A percentile compares a stretch with the other conserved stretches of the same genome.
Evolutionary conservation across 164 flowering plant genomes (phyloP).

Genomic region (Sextonia rubra): DNA sequence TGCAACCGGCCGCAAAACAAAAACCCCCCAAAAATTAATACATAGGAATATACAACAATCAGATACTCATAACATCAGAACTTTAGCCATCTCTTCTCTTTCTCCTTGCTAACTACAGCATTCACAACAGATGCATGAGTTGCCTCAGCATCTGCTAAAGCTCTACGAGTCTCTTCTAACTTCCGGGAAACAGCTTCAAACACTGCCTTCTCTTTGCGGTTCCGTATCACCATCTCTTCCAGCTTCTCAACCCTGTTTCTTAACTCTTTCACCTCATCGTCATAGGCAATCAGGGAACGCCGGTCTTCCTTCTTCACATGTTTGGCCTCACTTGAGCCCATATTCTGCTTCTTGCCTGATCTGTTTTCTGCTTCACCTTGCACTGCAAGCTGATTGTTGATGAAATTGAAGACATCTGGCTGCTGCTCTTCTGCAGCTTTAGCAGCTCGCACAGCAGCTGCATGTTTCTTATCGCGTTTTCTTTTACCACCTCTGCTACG

Average conservation of each 20-base stretch:
- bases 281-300: slow-evolving; percentile 58
- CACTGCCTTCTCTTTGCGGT: slow-evolving; percentile 72
- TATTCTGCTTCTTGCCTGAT: slow-evolving; percentile 28
- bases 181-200: slow-evolving; percentile 81
- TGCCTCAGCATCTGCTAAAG: slow-evolving; percentile 70
- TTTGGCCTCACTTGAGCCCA: slow-evolving; percentile 25
- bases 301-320: slow-evolving; percentile 58
- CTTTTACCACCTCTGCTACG: slow-evolving; percentile 87
- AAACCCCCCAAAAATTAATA: no score
- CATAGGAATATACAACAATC: neutral
- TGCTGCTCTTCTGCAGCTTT: slow-evolving; percentile 39
- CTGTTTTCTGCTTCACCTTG: slow-evolving; percentile 38
- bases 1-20: no score
- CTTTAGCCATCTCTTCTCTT: slow-evolving; percentile 90
- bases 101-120: slow-evolving; percentile 63
- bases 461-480: slow-evolving; percentile 82
- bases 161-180: slow-evolving; percentile 63
- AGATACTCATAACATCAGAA: slow-evolving; percentile 32
- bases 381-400: slow-evolving; percentile 68
- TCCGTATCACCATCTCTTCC: slow-evolving; percentile 81
- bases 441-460: slow-evolving; percentile 59
- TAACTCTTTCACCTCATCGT: slow-evolving; percentile 70
- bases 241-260: slow-evolving; percentile 55
- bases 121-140: slow-evolving; percentile 69
- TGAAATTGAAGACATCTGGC: slow-evolving; percentile 76